A percentile compares a stretch with the other conserved stretches of the same genome.
phyloP scores from a whole-genome alignment of 805 yeast genomes.

The Metschnikowia orientalis region DNA sequence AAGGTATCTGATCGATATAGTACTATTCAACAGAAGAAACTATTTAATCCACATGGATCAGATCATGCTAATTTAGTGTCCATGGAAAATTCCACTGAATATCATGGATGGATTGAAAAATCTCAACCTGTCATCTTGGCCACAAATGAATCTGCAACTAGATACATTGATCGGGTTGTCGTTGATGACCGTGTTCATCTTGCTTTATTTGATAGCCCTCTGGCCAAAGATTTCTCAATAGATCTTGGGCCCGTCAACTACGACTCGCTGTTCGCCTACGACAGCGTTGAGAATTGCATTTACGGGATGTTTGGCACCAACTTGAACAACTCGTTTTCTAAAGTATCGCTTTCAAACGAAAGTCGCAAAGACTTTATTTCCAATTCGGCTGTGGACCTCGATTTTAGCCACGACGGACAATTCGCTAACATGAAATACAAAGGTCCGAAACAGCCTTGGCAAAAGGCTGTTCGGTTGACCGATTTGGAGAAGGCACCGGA shows the following conservation, averaged over 20 bases:
- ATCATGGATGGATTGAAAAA: constrained; percentile 24
- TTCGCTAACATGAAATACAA: constrained; percentile 18
- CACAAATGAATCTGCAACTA: constrained; percentile 5
- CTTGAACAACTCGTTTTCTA: constrained; percentile 10
- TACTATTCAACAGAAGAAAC: constrained; percentile 14
- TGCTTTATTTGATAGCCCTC: constrained; percentile 19
- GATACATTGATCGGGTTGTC: constrained; percentile 23
- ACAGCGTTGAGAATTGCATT: constrained; percentile 14
- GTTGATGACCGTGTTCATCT: constrained; percentile 16
- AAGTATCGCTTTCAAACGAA: constrained; percentile 5
- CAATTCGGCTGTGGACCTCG: constrained; percentile 5
- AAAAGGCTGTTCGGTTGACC: constrained; percentile 19
- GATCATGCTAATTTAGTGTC: constrained; percentile 5
- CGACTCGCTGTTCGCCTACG: constrained; percentile 17
- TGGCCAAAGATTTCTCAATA: constrained; percentile 11
- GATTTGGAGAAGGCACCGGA: constrained; percentile 11
- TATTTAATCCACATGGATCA: constrained; percentile 11
- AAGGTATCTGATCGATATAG: constrained; percentile 23
- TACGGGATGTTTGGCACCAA: constrained; percentile 18
- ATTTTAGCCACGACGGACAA: constrained; percentile 22
- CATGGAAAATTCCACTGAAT: constrained; percentile 11
- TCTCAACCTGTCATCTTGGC: constrained; percentile 14
- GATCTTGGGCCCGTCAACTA: constrained; percentile 18
- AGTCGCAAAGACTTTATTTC: background rate
- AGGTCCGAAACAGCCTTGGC: constrained; percentile 27